Percentiles rank a stretch among this genome's conserved stretches.
Conservation (phyloP, 345 rosid genomes). For the Ceriops decandra region DNA sequence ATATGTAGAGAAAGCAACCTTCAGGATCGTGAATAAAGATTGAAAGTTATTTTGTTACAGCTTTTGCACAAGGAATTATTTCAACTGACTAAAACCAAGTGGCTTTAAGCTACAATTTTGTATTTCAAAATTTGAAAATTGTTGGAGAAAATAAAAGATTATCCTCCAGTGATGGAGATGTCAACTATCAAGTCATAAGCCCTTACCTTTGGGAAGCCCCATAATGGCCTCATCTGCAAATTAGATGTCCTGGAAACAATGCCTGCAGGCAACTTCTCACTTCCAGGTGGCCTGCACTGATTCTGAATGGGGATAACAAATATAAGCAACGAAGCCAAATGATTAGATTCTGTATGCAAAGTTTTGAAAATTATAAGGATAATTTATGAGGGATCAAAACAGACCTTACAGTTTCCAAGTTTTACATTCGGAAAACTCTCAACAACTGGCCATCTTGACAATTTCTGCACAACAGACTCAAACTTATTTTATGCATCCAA, state of each 20-base stretch:
- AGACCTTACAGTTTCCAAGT: constrained; percentile 42
- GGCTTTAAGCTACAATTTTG: background rate
- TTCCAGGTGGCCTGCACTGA: constrained; percentile 49
- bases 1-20: background rate
- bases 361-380: background rate
- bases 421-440: constrained; percentile 21
- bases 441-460: constrained; percentile 30
- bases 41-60: no score
- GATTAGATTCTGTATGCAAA: background rate
- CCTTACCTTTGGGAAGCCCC: constrained; percentile 53
- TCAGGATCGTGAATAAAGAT: no score
- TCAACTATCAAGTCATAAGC: background rate
- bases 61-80: background rate
- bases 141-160: background rate
- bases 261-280: constrained; percentile 51
- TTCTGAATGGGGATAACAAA: constrained; percentile 30
- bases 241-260: constrained; percentile 43
- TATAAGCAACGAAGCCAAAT: constrained; percentile 5
- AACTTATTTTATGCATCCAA: background rate
- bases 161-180: constrained; percentile 9
- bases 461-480: constrained; percentile 35
- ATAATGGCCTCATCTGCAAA: constrained; percentile 57
- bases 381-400: constrained; percentile 5
- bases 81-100: background rate
- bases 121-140: background rate